Evolutionary conservation across 2,329 filamentous ascomycete genomes (phyloP).

Genomic region (Pseudopithomyces maydicus): DNA sequence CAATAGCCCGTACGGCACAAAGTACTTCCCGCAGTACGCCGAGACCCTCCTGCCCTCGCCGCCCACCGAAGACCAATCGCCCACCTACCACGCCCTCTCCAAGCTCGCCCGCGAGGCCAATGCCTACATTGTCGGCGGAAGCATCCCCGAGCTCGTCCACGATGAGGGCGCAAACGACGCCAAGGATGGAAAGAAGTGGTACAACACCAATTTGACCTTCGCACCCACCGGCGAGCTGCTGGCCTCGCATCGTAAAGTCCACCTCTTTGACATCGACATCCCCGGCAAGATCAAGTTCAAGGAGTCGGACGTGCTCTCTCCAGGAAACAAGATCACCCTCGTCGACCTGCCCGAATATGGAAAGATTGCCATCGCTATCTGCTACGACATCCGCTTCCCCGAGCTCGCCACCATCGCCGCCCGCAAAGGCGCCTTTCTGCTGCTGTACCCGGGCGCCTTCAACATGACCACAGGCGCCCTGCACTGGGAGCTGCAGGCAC

Average conservation of each 20-base stretch:
- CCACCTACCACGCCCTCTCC: slow-evolving; percentile 84
- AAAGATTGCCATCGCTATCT: slow-evolving; percentile 85
- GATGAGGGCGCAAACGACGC: slow-evolving; percentile 7
- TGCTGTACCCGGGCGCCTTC: slow-evolving; percentile 96
- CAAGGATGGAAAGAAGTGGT: slow-evolving; percentile 65
- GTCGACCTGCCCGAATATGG: slow-evolving; percentile 89
- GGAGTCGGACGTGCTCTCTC: slow-evolving; percentile 85
- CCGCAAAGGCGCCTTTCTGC: slow-evolving; percentile 80
- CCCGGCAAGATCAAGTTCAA: slow-evolving; percentile 91
- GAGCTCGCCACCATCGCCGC: slow-evolving; percentile 90
- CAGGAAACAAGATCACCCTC: slow-evolving; percentile 84
- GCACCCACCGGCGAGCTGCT: slow-evolving; percentile 76
- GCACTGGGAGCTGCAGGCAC: slow-evolving; percentile 86
- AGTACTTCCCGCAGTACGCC: slow-evolving; percentile 90
- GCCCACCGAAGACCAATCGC: slow-evolving; percentile 71
- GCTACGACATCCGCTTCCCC: slow-evolving; percentile 96
- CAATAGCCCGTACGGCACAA: slow-evolving; percentile 94
- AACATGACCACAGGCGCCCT: slow-evolving; percentile 90
- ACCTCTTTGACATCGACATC: slow-evolving; percentile 97
- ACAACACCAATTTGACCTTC: slow-evolving; percentile 91
- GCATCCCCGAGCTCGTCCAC: slow-evolving; percentile 81
- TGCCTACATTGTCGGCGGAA: slow-evolving; percentile 86
- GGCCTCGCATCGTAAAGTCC: slow-evolving; percentile 89
- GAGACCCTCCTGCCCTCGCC: slow-evolving; percentile 83
- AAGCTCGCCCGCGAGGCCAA: slow-evolving; percentile 77